Base-by-base conservation (phyloP, 192 early-diverging fungal genomes). In the Coemansia sp. region DNA sequence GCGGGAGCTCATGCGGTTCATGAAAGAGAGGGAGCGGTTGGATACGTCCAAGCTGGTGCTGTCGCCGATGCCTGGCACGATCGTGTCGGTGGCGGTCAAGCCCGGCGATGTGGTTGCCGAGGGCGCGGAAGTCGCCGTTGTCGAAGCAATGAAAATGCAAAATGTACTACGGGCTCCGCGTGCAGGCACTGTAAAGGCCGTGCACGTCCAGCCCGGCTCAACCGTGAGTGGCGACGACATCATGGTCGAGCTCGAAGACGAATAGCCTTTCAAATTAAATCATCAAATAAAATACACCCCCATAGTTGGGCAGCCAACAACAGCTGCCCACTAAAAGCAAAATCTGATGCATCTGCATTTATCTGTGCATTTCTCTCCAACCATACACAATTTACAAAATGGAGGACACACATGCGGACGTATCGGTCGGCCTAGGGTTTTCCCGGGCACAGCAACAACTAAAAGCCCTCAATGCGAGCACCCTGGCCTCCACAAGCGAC, bases 141-240 rank as follows among this genome's bases (percentile, higher is more conserved):
- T 98, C 34, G 96, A 98, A 65, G 96, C 96, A 14, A 98, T 98
- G 96, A 98, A 98, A 85, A 98, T 98, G 96, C 94, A 98, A 84
- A 94, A 97, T 60, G 85, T 93, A 36, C 90, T 98, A 58, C 87
- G 86, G 66, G 88, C 93, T 0, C 94, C 94, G 3, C 52, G 75
- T 23, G 75, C 84, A 7, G 95, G 93, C 20, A 82, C 77, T 3
- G 72, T 98, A 52, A 78, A 86, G 36, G 84, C 87, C 48, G 85
- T 98, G 19, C 82, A 86, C 61, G 95, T 90, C 72, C 87, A 77
- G 36, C 87, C 92, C 3, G 94, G 94, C 23, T 93, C 96, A 31
- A 70, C 95, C 65, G 94, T 96, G 36, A 86, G 81, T 2, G 92
- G 96, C 68, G 91, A 90, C 72, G 91, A 93, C 77, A 82, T 71